Conservation (phyloP, 179 eudicot genomes). For the Silene noctiflora region DNA sequence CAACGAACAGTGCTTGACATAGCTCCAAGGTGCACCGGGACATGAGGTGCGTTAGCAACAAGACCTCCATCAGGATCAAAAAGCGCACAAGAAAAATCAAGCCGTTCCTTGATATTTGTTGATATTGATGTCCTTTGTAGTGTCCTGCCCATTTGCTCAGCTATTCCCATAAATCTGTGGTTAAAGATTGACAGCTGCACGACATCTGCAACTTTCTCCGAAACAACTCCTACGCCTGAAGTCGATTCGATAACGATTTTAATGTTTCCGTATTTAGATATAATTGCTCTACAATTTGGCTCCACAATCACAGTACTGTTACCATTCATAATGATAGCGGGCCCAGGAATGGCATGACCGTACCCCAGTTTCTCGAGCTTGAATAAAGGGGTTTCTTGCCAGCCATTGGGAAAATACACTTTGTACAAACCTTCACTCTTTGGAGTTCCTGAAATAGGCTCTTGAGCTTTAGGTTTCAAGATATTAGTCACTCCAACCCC, state of each 20-base stretch:
- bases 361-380: slow-evolving; percentile 71
- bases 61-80: slow-evolving; percentile 94
- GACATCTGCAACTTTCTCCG: slow-evolving; percentile 87
- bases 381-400: slow-evolving; percentile 77
- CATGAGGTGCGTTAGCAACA: slow-evolving; percentile 99
- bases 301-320: slow-evolving; percentile 93
- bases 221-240: slow-evolving; percentile 35
- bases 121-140: slow-evolving; percentile 95
- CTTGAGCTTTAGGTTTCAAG: slow-evolving; percentile 62
- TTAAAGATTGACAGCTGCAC: slow-evolving; percentile 95
- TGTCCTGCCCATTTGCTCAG: slow-evolving; percentile 99
- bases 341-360: slow-evolving; percentile 73
- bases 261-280: slow-evolving; percentile 85
- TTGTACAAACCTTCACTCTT: slow-evolving; percentile 49
- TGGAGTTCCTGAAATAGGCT: slow-evolving; percentile 42
- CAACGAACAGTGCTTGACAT: slow-evolving; percentile 92
- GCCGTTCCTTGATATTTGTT: slow-evolving; percentile 88
- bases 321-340: slow-evolving; percentile 94
- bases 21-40: slow-evolving; percentile 97
- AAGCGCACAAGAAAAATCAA: slow-evolving; percentile 96
- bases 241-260: slow-evolving; percentile 65
- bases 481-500: slow-evolving; percentile 93
- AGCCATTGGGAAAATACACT: slow-evolving; percentile 66
- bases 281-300: slow-evolving; percentile 67
- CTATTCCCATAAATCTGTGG: slow-evolving; percentile 97